Evolutionary conservation across 108 stramenopile species (phyloP).

Genomic region (Skeletonema tropicum): DNA sequence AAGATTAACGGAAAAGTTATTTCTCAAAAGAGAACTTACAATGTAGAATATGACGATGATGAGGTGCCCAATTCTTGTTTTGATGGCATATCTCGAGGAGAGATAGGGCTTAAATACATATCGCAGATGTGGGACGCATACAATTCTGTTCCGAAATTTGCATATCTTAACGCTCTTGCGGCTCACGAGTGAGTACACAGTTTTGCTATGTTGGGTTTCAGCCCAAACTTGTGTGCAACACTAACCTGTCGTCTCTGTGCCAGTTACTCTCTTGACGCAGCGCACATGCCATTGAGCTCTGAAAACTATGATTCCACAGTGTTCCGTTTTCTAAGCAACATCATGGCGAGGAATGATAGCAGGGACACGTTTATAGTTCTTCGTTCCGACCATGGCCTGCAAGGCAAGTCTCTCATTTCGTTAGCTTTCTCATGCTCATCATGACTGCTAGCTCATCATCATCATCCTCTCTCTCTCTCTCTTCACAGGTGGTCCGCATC

Average conservation of each 20-base stretch:
- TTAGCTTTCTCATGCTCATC: too few species aligned
- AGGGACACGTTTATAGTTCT: constrained; percentile 53
- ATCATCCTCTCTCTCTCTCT: too few species aligned
- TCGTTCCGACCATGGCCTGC: constrained; percentile 59
- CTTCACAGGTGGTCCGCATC: constrained; percentile 24
- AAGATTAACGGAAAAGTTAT: constrained; percentile 19
- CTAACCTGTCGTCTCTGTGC: not conserved
- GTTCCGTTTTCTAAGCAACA: constrained; percentile 30
- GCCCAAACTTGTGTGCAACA: too few species aligned
- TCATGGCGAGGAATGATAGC: constrained; percentile 36
- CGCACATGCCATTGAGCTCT: constrained; percentile 29
- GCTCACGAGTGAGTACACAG: constrained; percentile 42
- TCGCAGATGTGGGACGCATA: constrained; percentile 53
- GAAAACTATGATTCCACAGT: constrained; percentile 54
- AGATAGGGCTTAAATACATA: constrained; percentile 46
- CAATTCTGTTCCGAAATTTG: constrained; percentile 48
- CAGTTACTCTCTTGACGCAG: constrained; percentile 41
- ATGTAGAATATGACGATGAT: constrained; percentile 28
- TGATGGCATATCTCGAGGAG: constrained; percentile 33
- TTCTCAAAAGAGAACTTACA: not conserved
- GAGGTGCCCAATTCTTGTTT: constrained; percentile 32
- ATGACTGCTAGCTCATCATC: too few species aligned
- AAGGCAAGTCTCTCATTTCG: constrained; percentile 18
- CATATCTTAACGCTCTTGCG: constrained; percentile 60
- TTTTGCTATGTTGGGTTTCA: too few species aligned